These are phyloP conservation scores for Metschnikowia orientalis DNA, from an alignment of 805 yeast genomes.

Conservation along the genomic window DNA sequence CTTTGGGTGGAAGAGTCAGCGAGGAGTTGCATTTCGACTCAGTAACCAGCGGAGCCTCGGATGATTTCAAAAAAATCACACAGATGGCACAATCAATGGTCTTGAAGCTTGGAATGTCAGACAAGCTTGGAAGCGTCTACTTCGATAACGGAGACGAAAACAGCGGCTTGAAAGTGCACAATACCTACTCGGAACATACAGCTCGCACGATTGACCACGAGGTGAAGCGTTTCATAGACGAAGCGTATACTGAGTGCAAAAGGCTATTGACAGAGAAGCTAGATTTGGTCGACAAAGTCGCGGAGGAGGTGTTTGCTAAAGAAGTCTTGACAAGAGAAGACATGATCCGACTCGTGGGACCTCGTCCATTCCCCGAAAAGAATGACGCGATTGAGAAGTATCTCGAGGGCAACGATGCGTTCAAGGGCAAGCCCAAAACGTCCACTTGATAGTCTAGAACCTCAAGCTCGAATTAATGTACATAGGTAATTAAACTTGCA, in stretches of 20 bases:
- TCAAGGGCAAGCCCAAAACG: constrained; percentile 32
- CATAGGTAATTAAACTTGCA: too few species aligned
- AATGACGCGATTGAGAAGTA: constrained; percentile 91
- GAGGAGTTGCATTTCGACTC: constrained; percentile 89
- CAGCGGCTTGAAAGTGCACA: constrained; percentile 49
- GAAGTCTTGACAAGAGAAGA: constrained; percentile 82
- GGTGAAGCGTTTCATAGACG: constrained; percentile 70
- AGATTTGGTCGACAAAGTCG: constrained; percentile 63
- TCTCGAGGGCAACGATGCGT: constrained; percentile 48
- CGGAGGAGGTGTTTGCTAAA: constrained; percentile 63
- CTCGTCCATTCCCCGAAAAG: constrained; percentile 71
- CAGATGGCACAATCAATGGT: constrained; percentile 94
- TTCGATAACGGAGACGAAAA: constrained; percentile 67
- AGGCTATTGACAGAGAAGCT: constrained; percentile 56
- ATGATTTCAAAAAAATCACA: constrained; percentile 94
- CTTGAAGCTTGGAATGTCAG: constrained; percentile 85
- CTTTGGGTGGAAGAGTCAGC: constrained; percentile 93
- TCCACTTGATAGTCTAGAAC: too few species aligned
- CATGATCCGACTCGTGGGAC: constrained; percentile 71
- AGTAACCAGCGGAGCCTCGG: constrained; percentile 95
- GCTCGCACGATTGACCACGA: constrained; percentile 78
- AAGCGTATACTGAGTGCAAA: constrained; percentile 69
- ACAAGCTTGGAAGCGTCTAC: constrained; percentile 76
- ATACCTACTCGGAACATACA: constrained; percentile 88
- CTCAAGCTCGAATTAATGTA: too few species aligned